Evolutionary conservation across 1,284 basidiomycete species (phyloP).

Genomic region (Naganishia albida): DNA sequence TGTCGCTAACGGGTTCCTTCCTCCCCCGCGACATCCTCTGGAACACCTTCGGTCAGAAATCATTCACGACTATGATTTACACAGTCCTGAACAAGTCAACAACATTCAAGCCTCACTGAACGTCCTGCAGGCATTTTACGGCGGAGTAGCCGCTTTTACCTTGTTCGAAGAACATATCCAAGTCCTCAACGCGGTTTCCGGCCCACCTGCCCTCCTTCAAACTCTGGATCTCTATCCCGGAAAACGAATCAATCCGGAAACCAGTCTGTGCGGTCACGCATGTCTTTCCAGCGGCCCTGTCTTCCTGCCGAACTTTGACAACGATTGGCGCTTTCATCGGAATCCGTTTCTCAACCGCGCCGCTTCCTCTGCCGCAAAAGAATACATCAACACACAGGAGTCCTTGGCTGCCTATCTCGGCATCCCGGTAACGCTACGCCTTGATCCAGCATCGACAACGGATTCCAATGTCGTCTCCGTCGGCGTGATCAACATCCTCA

Average conservation of each 20-base stretch:
- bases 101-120: constrained; percentile 37
- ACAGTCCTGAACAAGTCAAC: constrained; percentile 33
- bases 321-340: constrained; percentile 37
- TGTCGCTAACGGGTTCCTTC: constrained; percentile 35
- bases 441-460: constrained; percentile 15
- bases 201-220: constrained; percentile 30
- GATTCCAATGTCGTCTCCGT: constrained; percentile 28
- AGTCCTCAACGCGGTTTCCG: constrained; percentile 34
- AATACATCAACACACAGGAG: constrained; percentile 16
- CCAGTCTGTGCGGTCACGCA: constrained; percentile 40
- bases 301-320: constrained; percentile 31
- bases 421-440: constrained; percentile 4
- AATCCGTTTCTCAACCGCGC: constrained; percentile 34
- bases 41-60: constrained; percentile 35
- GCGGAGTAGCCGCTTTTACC: constrained; percentile 37
- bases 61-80: constrained; percentile 39
- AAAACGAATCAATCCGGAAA: constrained; percentile 35
- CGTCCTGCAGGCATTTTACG: constrained; percentile 38
- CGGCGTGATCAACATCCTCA: constrained; percentile 36
- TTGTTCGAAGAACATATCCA: constrained; percentile 37
- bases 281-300: constrained; percentile 30
- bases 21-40: constrained; percentile 39
- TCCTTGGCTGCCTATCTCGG: constrained; percentile 12
- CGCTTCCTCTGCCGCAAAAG: background rate
- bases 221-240: constrained; percentile 30